Base-by-base conservation (phyloP, 805 yeast species). In the Sporopachydermia quercuum region DNA sequence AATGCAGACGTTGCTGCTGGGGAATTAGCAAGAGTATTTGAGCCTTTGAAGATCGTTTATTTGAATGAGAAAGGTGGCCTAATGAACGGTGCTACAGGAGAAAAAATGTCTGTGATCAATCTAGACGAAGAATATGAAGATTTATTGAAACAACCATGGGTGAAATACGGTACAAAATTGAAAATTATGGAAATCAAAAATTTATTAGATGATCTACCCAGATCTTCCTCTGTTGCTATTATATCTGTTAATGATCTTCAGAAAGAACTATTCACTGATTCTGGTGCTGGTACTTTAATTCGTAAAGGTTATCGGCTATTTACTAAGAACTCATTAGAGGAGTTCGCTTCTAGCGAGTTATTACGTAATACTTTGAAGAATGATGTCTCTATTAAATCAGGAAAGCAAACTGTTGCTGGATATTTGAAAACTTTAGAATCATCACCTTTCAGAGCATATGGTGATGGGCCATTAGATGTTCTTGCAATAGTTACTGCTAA, bases 1-100 rank as follows among this genome's bases (percentile, higher is more conserved):
- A 82, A 82, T 54, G 94, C 94, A 11, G 94, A 82, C 56, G 87
- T 82, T 45, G 93, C 93, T 27, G 94, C 94, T 39, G 87, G 91
- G 52, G 91, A 82, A 58, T 66, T 82, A 53, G 93, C 93, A 16
- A 69, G 89, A 56, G 86, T 80, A 43, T 82, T 82, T 51, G 91
- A 82, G 59, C 94, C 94, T 11, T 70, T 82, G 54, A 82, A 82
- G 56, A 82, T 82, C 47, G 94, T 82, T 37, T 82, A 81, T 56
- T 63, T 82, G 58, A 82, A 80, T 59, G 94, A 82, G 57, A 82
- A 82, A 58, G 94, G 94, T 51, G 94, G 94, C 48, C 79, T 82
- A 49, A 76, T 80, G 52, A 79, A 82, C 52, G 91, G 91, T 42
- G 70, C 68, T 50, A 77, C 87, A 11, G 80, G 82, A 37, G 87